phyloP scores from a whole-genome alignment of 129 eudicot genomes.

The Tagetes patula region DNA sequence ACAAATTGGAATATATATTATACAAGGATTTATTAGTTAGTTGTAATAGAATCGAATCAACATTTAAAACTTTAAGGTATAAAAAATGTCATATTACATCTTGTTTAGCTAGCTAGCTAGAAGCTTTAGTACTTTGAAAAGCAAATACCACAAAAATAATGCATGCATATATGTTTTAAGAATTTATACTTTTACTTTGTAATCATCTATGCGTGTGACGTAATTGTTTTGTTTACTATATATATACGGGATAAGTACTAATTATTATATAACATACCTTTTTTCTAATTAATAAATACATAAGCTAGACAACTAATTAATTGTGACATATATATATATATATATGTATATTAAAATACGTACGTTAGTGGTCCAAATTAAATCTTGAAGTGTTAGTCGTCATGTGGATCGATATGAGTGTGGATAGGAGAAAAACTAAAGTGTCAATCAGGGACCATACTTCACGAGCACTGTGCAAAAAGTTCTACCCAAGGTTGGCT shows the following conservation, averaged over 20 bases:
- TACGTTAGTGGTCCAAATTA: conserved; percentile 8
- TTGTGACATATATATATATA: no score
- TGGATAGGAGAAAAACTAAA: conserved; percentile 24
- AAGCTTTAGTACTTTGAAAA: conserved; percentile 2
- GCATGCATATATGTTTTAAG: not conserved
- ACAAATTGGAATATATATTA: conserved; percentile 4
- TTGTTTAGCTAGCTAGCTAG: no score
- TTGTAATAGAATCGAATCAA: conserved; percentile 3
- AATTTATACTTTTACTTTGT: conserved; percentile 15
- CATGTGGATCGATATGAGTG: not conserved
- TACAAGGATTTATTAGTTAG: conserved; percentile 5
- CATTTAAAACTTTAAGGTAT: not conserved
- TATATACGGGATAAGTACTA: no score
- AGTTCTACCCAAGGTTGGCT: conserved; percentile 17
- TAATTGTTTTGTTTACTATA: not conserved
- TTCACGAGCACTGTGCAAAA: conserved; percentile 22
- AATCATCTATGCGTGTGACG: not conserved
- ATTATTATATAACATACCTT: no score
- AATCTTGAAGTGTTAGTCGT: no score
- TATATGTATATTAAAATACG: no score
- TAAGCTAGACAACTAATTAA: no score
- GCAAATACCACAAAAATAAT: not conserved
- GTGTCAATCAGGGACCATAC: conserved; percentile 31
- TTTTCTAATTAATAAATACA: no score
- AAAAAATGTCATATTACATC: not conserved